Evolutionary conservation across 768 basidiomycete genomes (phyloP).

Genomic region (Serendipita sp.): DNA sequence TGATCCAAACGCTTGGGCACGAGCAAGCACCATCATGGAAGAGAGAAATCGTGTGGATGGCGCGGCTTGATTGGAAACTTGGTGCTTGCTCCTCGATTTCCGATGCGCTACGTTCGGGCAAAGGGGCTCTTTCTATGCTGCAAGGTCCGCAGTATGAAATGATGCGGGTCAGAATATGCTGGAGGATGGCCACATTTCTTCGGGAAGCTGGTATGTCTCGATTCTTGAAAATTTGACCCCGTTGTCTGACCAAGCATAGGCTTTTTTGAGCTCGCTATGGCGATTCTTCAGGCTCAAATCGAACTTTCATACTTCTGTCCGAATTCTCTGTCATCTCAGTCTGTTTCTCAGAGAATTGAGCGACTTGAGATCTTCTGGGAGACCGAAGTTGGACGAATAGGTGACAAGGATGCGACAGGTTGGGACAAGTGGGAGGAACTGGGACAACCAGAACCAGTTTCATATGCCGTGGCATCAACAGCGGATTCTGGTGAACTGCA

Average conservation of each 20-base stretch:
- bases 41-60: constrained; percentile 42
- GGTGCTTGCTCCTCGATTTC: constrained; percentile 29
- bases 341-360: constrained; percentile 35
- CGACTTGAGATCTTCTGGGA: constrained; percentile 75
- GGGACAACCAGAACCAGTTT: constrained; percentile 22
- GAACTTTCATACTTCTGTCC: constrained; percentile 62
- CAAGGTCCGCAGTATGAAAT: constrained; percentile 24
- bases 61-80: constrained; percentile 67
- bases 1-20: constrained; percentile 32
- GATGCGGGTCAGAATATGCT: constrained; percentile 43
- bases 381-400: constrained; percentile 56
- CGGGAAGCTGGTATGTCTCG: constrained; percentile 43
- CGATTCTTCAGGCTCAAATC: constrained; percentile 68
- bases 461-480: too few species aligned
- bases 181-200: constrained; percentile 48
- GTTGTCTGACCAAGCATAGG: constrained; percentile 26
- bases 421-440: constrained; percentile 48
- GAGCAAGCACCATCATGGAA: constrained; percentile 12
- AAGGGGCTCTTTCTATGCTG: constrained; percentile 30
- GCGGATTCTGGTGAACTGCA: not conserved
- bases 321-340: constrained; percentile 22
- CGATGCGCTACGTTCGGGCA: constrained; percentile 35
- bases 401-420: constrained; percentile 47
- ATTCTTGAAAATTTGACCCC: not conserved
- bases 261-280: constrained; percentile 53